Base-by-base conservation (phyloP, 192 early-diverging fungal species). In the Coemansia sp. region DNA sequence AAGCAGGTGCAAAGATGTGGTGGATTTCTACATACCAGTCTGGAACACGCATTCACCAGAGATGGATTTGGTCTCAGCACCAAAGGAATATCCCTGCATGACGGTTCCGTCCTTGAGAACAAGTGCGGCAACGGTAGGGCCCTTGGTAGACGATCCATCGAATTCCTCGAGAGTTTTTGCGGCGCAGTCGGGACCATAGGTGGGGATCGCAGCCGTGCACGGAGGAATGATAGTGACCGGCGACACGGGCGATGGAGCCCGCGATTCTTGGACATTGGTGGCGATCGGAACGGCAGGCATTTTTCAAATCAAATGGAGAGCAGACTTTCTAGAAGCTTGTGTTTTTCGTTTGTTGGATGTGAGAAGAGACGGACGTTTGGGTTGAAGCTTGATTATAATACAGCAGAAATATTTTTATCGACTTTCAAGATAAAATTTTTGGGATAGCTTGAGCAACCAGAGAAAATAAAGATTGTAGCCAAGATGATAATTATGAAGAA, bases 41-140 rank as follows among this genome's bases (percentile, higher is more conserved):
- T 97, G 95, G 82, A 99, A 99, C 61, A 99, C 97, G 66, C 94
- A 95, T 83, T 99, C 97, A 56, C 97, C 97, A 57, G 95, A 85
- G 53, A 97, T 87, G 37, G 88, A 90, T 56, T 84, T 83, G 34
- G 68, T 82, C 81, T 96, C 94, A 12, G 94, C 87, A 58, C 97
- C 97, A 83, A 99, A 99, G n/a, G 94, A 95, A 71, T 92, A 84
- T 63, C 95, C 97, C 65, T 94, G 86, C 71, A 87, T 91, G 45
- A 88, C 84, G 23, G 90, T 82, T 33, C 94, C 96, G 81, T 98
- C 94, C 57, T 92, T 84, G 33, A 97, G 84, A 35, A 90, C 86
- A 58, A 99, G 81, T n/a, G 91, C 84, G 8, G 89, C 90, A 23
- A 74, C 43, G 23, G 80, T 73, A 16, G 80, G 80, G 48, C 53